Conservation (phyloP, 495 filamentous ascomycete species). For the Daldinia loculata region DNA sequence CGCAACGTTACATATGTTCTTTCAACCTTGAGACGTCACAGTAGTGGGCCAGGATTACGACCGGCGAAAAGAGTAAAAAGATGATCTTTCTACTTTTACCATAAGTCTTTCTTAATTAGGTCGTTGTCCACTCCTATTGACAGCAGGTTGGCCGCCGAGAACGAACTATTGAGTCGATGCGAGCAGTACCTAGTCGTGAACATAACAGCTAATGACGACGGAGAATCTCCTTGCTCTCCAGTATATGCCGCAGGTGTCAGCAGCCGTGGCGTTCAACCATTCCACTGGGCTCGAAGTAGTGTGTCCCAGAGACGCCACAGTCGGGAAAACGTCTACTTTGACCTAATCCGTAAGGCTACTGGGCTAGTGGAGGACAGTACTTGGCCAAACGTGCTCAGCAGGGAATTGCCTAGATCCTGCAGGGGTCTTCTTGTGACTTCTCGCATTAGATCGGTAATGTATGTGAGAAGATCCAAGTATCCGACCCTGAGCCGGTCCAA, state of each 20-base stretch:
- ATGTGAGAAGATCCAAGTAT: constrained; percentile 35
- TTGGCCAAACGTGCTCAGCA: constrained; percentile 29
- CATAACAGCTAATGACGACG: constrained; percentile 16
- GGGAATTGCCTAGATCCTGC: constrained; percentile 42
- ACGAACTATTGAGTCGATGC: constrained; percentile 25
- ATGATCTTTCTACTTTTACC: constrained; percentile 19
- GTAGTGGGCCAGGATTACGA: constrained; percentile 14
- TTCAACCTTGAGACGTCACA: constrained; percentile 28
- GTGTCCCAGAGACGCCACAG: constrained; percentile 22
- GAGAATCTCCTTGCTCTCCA: constrained; percentile 11
- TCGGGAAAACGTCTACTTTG: constrained; percentile 11
- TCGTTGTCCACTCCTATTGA: background rate
- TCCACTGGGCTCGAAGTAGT: constrained; percentile 17
- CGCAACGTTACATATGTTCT: constrained; percentile 31
- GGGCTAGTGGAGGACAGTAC: constrained; percentile 34
- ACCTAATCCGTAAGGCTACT: constrained; percentile 37
- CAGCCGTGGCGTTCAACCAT: constrained; percentile 33
- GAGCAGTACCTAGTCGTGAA: constrained; percentile 6
- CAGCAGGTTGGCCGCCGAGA: constrained; percentile 6
- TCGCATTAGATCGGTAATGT: constrained; percentile 45
- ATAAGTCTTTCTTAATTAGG: constrained; percentile 17
- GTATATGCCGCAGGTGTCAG: constrained; percentile 30
- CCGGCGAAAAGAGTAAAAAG: constrained; percentile 22
- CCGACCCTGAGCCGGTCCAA: constrained; percentile 22
- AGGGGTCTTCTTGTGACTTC: constrained; percentile 42